A percentile compares a stretch with the other conserved stretches of the same genome.
phyloP scores from a whole-genome alignment of 257 asterid genomes.

The Gentiana dahurica region DNA sequence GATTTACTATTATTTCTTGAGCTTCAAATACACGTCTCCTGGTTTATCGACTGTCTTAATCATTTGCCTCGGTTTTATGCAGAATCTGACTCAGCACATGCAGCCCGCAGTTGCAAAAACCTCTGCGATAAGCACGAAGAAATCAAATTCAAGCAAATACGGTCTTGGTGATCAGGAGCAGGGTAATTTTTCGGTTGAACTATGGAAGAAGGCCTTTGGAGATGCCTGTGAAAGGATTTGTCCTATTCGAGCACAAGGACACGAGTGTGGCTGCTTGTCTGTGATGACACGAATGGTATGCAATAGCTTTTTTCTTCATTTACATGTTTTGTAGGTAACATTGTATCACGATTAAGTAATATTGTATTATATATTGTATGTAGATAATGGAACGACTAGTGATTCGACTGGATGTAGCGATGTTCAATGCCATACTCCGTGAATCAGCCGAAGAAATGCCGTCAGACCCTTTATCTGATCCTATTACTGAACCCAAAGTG shows the following conservation, averaged over 20 bases:
- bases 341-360: no score
- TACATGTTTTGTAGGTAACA: background rate
- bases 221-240: slow-evolving; percentile 96
- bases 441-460: slow-evolving; percentile 77
- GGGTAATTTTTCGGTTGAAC: slow-evolving; percentile 60
- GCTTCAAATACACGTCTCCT: background rate
- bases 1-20: slow-evolving; percentile 9
- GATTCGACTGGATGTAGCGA: slow-evolving; percentile 77
- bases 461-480: slow-evolving; percentile 92
- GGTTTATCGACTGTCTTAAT: slow-evolving; percentile 1
- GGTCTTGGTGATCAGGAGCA: slow-evolving; percentile 51
- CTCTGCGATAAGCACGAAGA: slow-evolving; percentile 31
- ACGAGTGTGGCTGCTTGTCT: slow-evolving; percentile 80
- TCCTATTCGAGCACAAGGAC: slow-evolving; percentile 69
- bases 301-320: background rate
- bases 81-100: slow-evolving; percentile 95
- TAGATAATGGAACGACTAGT: slow-evolving; percentile 95
- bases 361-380: background rate
- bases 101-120: slow-evolving; percentile 51
- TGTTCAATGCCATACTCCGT: slow-evolving; percentile 95
- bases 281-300: slow-evolving; percentile 71
- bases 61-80: slow-evolving; percentile 17
- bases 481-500: slow-evolving; percentile 64
- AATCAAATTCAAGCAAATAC: slow-evolving; percentile 32
- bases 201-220: slow-evolving; percentile 89